Evolutionary conservation across 352 stramenopile species (phyloP).

Genomic region (Phytophthora sansomeana): DNA sequence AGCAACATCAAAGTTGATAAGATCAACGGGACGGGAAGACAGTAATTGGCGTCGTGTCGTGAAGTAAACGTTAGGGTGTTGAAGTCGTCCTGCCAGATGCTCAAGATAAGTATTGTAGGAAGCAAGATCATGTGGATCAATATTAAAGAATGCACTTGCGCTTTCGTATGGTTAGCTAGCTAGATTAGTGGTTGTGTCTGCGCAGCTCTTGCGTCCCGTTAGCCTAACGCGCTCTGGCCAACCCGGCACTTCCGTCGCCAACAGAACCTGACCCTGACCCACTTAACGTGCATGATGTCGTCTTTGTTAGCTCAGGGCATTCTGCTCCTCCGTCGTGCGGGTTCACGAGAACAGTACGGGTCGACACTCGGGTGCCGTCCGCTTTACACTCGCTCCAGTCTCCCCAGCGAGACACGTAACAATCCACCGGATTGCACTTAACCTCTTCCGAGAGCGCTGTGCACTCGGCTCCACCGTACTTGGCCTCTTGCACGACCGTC

Average conservation of each 20-base stretch:
- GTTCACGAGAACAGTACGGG: conserved; percentile 43
- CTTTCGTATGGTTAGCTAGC: neutral
- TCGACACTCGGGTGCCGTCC: conserved; percentile 41
- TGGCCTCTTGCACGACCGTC: conserved; percentile 25
- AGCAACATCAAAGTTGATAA: conserved; percentile 8
- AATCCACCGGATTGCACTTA: conserved; percentile 39
- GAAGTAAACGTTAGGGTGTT: no score
- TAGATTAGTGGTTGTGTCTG: neutral
- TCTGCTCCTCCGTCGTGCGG: conserved; percentile 44
- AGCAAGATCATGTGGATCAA: neutral
- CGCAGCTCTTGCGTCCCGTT: no score
- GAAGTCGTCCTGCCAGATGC: no score
- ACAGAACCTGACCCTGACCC: conserved; percentile 16
- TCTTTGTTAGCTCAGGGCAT: conserved; percentile 45
- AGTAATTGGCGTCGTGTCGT: no score
- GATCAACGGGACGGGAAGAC: conserved; percentile 7
- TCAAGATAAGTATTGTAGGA: neutral
- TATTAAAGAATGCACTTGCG: no score
- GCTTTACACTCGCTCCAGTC: conserved; percentile 32
- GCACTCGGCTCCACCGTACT: conserved; percentile 35
- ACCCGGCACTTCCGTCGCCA: neutral
- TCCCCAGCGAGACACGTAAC: conserved; percentile 45
- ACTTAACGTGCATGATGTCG: conserved; percentile 14
- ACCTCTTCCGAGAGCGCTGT: conserved; percentile 28
- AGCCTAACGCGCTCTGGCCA: neutral